phyloP scores from a whole-genome alignment of 2,329 filamentous ascomycete genomes.

The Myrmaecium sp. region DNA sequence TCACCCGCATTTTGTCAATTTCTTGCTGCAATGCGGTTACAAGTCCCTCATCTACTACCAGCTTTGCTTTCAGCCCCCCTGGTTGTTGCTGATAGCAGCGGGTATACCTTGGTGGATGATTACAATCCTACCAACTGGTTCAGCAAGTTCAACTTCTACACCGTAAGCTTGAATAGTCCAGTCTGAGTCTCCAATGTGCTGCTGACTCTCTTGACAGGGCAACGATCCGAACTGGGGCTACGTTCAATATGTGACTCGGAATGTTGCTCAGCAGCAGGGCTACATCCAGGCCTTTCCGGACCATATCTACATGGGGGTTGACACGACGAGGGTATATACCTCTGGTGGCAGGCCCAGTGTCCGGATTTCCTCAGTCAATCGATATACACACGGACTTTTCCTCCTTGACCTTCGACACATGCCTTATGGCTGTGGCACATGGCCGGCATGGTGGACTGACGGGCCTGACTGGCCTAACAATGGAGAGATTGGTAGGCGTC shows the following conservation, averaged over 20 bases:
- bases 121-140: conserved; percentile 27
- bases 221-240: conserved; percentile 16
- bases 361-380: conserved; percentile 19
- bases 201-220: conserved; percentile 1
- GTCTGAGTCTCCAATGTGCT: conserved; percentile 16
- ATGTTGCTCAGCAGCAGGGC: conserved; percentile 17
- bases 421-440: conserved; percentile 16
- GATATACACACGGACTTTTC: conserved; percentile 22
- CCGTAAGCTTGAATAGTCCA: conserved; percentile 18
- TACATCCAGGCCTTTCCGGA: conserved; percentile 9
- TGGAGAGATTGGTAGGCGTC: conserved; percentile 11
- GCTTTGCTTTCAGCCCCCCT: neutral
- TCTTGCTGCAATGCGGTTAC: conserved; percentile 1
- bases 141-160: conserved; percentile 26
- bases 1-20: neutral
- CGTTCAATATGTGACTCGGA: conserved; percentile 25
- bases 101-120: conserved; percentile 22
- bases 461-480: conserved; percentile 8
- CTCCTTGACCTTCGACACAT: conserved; percentile 21
- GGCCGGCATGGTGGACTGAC: conserved; percentile 24
- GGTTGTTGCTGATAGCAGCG: neutral
- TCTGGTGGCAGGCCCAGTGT: conserved; percentile 22
- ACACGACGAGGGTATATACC: conserved; percentile 20
- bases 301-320: conserved; percentile 14
- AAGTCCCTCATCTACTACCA: conserved; percentile 3